Evolutionary conservation across 352 stramenopile species (phyloP), one percentile per base, ranked within the genome.

Genomic region (Halophytophthora polymorphica): DNA sequence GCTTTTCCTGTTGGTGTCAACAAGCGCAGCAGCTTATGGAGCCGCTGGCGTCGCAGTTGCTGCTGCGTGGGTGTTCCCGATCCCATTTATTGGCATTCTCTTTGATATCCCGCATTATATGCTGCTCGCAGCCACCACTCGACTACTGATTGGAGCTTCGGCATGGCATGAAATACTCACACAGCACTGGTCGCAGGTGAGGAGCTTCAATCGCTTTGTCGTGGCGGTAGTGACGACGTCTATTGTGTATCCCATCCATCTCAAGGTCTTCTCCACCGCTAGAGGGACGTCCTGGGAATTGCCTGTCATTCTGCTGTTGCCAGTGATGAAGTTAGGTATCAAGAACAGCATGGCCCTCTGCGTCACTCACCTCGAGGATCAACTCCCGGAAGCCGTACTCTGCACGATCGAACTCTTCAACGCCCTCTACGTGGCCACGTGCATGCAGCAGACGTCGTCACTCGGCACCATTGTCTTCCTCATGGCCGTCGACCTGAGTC

Each of bases 351-450:
- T 73, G 11, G 61, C 64, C 8, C 18, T 29, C n/a, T 61, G 50
- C 18, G 66, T 58, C 5, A 53, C 38, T 7, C 56, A 77, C 18
- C 39, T 56, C 12, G 43, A 64, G 50, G 40, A 70, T 17, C 35
- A 46, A 10, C 28, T 69, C 1, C 58, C 64, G 0, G 64, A 69
- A 38, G 60, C 50, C 23, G 34, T 66, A 14, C 57, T 67, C 7
- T 57, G 69, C 29, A 57, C 49, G 0, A 42, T 74, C 17, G 61
- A 74, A 2, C 29, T 59, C 15, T 74, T 74, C 35, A 64, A 53
- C 25, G 47, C 65, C 6, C 41, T 74, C 6, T 74, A 71, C 29
- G 53, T 40, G 0, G 37, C 61, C 0, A 39, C 61, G 10, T 66
- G 58, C 17, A 66, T 66, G 58, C 51, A 53, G 52, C 39, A 49